Evolutionary conservation across 345 rosid species (phyloP), one percentile per base, ranked within the genome.

Genomic region (Moringa oleifera): DNA sequence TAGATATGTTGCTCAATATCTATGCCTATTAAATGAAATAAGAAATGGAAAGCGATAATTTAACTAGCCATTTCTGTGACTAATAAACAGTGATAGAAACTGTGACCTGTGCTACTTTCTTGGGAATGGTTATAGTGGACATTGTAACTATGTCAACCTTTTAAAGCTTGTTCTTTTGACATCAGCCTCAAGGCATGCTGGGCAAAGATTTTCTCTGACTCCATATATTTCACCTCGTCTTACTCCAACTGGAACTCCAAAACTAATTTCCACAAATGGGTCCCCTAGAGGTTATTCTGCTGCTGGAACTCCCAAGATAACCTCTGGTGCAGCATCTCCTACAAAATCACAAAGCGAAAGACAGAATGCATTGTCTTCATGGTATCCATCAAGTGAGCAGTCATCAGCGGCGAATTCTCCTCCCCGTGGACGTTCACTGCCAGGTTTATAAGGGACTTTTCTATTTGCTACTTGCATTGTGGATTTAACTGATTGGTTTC

Each of bases 341-440:
- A 70, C 82, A 66, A 83, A 74, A 64, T 7, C 76, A 18, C 84
- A 69, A n/a, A 79, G 83, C 65, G 96, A 80, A 37, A 79, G 82
- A 22, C 79, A 80, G 19, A 31, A 73, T 57, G 10, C 73, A 36
- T 33, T 83, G 45, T 77, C 90, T 57, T 77, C 90, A 60, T 93
- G 96, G 97, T 93, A 86, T 62, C 74, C 91, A 55, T 73, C 96
- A 68, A 94, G 99, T 80, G 96, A 90, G 68, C 92, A 83, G 77
- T 85, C 99, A 58, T 94, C 96, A 53, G 83, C 95, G 22, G 77
- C 95, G 64, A 90, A 82, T 76, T 94, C 99, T 62, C 96, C 96
- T 65, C 95, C 97, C 52, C 85, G 88, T 52, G 75, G 82, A 3
- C 91, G 79, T 58, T 59, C 96, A 55, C 62, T 76, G 57, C 90